These are phyloP conservation scores for Fraxinus floribunda DNA, from an alignment of 305 asterid genomes.

Conservation along the genomic window DNA sequence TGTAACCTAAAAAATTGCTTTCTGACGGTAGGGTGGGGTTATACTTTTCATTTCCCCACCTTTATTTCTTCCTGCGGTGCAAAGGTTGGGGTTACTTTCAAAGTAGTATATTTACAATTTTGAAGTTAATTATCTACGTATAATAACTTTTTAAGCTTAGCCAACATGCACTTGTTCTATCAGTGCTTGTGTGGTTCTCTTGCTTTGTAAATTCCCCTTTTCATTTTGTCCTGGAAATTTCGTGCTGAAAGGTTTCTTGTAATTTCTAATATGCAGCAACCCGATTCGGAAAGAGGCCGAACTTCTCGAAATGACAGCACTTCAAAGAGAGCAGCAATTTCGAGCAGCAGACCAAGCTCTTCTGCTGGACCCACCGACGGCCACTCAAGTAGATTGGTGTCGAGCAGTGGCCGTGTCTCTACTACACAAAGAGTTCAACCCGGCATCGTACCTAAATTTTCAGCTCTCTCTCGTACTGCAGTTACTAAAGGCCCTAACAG, in stretches of 20 bases:
- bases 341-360: constrained; percentile 72
- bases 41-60: not conserved
- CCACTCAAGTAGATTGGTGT: constrained; percentile 56
- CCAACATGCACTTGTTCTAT: not conserved
- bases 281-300: constrained; percentile 64
- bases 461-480: constrained; percentile 58
- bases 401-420: constrained; percentile 69
- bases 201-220: not conserved
- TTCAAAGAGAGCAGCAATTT: constrained; percentile 70
- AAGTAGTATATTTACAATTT: not conserved
- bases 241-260: constrained; percentile 9
- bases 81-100: not conserved
- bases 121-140: not conserved
- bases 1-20: not conserved
- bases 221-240: not conserved
- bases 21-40: not conserved
- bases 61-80: not conserved
- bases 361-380: constrained; percentile 64
- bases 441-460: constrained; percentile 48
- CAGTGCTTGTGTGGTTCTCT: not conserved
- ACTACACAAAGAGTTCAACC: constrained; percentile 63
- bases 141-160: not conserved
- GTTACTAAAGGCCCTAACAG: constrained; percentile 59
- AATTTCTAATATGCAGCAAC: constrained; percentile 51
- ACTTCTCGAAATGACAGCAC: constrained; percentile 66